Base-by-base conservation (phyloP, 129 eudicot species). In the Ambrosia artemisiifolia region DNA sequence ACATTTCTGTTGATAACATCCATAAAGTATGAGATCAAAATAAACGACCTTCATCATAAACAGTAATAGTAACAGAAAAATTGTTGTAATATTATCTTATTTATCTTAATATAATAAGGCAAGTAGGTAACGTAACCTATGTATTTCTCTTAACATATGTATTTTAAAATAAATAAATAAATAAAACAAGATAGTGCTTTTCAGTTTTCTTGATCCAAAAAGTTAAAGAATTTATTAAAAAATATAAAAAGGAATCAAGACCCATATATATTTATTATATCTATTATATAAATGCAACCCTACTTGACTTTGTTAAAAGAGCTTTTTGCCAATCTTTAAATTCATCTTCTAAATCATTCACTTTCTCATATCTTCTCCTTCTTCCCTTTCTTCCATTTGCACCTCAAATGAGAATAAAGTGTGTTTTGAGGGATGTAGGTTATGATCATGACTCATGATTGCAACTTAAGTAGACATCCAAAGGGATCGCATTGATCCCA, bases 401-500 rank as follows among this genome's bases (percentile, higher is more conserved):
- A 55, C 11, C 63, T 51, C 74, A 34, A 71, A 71, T 24, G 17
- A 43, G 49, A 46, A 55, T 33, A 1, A 19, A 3, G 40, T 55
- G 49, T 33, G 59, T 49, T 30, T 67, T 34, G 12, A 42, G 33
- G 34, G 71, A 53, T 70, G 55, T 14, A 2, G 34, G 12, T 57
- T 71, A 24, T 17, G 28, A 35, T 40, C 71, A 51, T 70, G 36
- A 71, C 79, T 55, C 55, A 42, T 56, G 66, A 72, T 72, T 76
- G 95, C 86, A 83, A 78, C 95, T 85, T 44, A 73, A 81, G 95
- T 86, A 88, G 48, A 82, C 81, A 86, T 88, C 95, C 95, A 88
- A 88, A 89, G 96, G 92, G 92, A 86, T 87, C 92, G 96, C 92
- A 89, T 89, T 89, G 96, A 89, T 89, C 96, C 96, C 79, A 73